A percentile compares a stretch with the other conserved stretches of the same genome.
Conservation (phyloP, 2,329 filamentous ascomycete species). For the Ophiostoma ips region DNA sequence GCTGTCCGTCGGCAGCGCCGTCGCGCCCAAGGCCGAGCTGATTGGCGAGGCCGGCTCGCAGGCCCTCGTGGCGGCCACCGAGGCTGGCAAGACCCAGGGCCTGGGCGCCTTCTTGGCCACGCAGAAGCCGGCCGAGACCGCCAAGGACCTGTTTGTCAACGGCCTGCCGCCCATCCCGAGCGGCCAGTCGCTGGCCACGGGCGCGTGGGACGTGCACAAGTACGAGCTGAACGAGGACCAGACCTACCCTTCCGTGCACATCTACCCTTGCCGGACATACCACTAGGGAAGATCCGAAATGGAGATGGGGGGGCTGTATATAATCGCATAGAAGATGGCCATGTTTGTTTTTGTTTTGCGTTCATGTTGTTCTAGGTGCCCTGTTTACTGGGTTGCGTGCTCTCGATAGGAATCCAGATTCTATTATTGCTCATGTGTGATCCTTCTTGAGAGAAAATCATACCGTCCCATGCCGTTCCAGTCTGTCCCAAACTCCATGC, state of each 20-base stretch:
- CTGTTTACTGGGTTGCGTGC: too few species aligned
- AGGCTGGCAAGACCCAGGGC: conserved; percentile 58
- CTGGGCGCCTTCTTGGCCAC: conserved; percentile 62
- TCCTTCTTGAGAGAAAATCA: too few species aligned
- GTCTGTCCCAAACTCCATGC: too few species aligned
- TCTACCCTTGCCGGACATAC: conserved; percentile 53
- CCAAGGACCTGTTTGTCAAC: conserved; percentile 50
- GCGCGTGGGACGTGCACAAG: conserved; percentile 52
- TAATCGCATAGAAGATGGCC: conserved; percentile 5
- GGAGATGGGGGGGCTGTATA: conserved; percentile 7
- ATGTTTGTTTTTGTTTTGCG: not conserved
- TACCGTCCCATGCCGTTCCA: too few species aligned
- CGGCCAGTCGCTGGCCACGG: conserved; percentile 42
- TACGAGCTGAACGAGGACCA: conserved; percentile 51
- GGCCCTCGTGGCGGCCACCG: conserved; percentile 60
- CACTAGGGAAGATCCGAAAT: conserved; percentile 24
- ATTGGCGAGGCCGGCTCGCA: conserved; percentile 46
- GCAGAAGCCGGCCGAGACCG: conserved; percentile 29
- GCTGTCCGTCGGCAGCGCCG: conserved; percentile 70
- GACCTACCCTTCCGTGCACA: conserved; percentile 43
- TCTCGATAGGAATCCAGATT: too few species aligned
- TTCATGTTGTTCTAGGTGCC: too few species aligned
- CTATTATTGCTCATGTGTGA: too few species aligned
- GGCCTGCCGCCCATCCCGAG: conserved; percentile 80
- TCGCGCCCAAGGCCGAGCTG: conserved; percentile 67